Evolutionary conservation across 352 stramenopile species (phyloP).

Genomic region (Phytophthora megakarya): DNA sequence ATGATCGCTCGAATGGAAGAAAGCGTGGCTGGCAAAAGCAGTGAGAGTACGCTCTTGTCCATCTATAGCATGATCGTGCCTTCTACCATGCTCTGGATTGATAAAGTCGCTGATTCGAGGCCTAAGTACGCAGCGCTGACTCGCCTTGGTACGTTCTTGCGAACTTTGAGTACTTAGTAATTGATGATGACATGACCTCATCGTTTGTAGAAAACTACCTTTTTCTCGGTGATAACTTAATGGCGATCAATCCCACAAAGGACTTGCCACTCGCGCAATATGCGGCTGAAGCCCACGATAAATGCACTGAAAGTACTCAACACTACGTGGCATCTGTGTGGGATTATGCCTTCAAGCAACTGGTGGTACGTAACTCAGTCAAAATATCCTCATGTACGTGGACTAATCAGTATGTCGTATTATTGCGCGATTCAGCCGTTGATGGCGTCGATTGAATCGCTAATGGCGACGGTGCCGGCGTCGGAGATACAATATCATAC

Average conservation of each 20-base stretch:
- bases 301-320: slow-evolving; percentile 50
- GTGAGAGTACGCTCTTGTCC: slow-evolving; percentile 57
- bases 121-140: slow-evolving; percentile 71
- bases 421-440: slow-evolving; percentile 36
- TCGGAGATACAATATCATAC: slow-evolving; percentile 75
- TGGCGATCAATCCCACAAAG: slow-evolving; percentile 45
- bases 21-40: slow-evolving; percentile 58
- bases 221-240: slow-evolving; percentile 63
- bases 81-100: slow-evolving; percentile 70
- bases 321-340: slow-evolving; percentile 67
- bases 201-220: slow-evolving; percentile 61
- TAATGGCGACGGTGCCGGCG: slow-evolving; percentile 58
- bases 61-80: slow-evolving; percentile 75
- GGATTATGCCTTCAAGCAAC: slow-evolving; percentile 70
- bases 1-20: slow-evolving; percentile 70
- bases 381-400: background rate
- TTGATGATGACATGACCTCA: background rate
- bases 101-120: slow-evolving; percentile 65
- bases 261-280: slow-evolving; percentile 63
- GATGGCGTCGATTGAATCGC: slow-evolving; percentile 56
- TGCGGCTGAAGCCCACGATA: slow-evolving; percentile 43
- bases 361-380: slow-evolving; percentile 38
- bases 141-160: slow-evolving; percentile 46
- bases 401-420: background rate
- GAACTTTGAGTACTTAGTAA: background rate